Percentiles rank a stretch among this genome's conserved stretches.
Conservation (phyloP, 2,329 filamentous ascomycete genomes). For the Arthrobotrys musiformis region DNA sequence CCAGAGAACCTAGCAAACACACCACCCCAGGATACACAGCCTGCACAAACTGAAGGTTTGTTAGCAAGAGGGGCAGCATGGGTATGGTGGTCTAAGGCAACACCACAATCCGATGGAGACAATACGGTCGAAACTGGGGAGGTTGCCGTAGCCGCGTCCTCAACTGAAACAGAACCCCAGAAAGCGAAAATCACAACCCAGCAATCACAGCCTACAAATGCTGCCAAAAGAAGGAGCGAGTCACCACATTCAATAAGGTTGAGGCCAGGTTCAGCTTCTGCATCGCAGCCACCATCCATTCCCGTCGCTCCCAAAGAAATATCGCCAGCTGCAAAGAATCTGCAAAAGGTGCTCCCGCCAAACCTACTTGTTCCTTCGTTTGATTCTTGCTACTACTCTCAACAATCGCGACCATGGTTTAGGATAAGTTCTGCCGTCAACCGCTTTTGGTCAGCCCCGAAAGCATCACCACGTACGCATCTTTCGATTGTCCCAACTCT, state of each 20-base stretch:
- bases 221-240: slow-evolving; percentile 20
- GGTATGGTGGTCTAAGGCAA: slow-evolving; percentile 49
- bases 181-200: slow-evolving; percentile 33
- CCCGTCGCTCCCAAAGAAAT: slow-evolving; percentile 60
- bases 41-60: slow-evolving; percentile 23
- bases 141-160: slow-evolving; percentile 41
- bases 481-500: slow-evolving; percentile 76
- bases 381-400: slow-evolving; percentile 64
- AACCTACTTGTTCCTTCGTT: slow-evolving; percentile 67
- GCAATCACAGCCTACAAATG: not conserved
- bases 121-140: slow-evolving; percentile 25
- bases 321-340: slow-evolving; percentile 59
- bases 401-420: slow-evolving; percentile 61
- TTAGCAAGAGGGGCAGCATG: slow-evolving; percentile 50
- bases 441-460: slow-evolving; percentile 35
- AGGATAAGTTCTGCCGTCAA: slow-evolving; percentile 66
- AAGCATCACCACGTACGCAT: slow-evolving; percentile 76
- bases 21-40: not conserved
- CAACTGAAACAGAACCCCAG: slow-evolving; percentile 37
- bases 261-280: slow-evolving; percentile 4
- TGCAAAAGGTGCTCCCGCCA: slow-evolving; percentile 61
- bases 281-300: slow-evolving; percentile 60
- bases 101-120: slow-evolving; percentile 17
- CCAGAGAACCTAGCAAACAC: not conserved
- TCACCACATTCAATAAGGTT: slow-evolving; percentile 14